Conservation (phyloP, 2,329 filamentous ascomycete genomes). For the Epichloe sp. region DNA sequence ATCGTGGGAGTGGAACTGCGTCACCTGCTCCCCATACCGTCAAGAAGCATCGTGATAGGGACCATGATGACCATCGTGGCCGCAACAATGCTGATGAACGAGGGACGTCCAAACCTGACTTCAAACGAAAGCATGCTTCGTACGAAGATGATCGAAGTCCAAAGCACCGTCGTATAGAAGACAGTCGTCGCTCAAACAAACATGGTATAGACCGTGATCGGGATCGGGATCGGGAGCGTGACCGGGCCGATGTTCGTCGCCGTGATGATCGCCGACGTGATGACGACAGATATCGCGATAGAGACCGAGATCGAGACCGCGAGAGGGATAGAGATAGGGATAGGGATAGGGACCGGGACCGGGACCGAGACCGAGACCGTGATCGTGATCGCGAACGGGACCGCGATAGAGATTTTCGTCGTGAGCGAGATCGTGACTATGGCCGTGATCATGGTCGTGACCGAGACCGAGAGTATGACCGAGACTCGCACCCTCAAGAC, state of each 20-base stretch:
- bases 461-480: constrained; percentile 12
- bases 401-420: constrained; percentile 11
- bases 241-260: constrained; percentile 6
- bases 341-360: constrained; percentile 5
- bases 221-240: background rate
- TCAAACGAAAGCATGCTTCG: constrained; percentile 48
- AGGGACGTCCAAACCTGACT: constrained; percentile 37
- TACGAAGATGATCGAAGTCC: constrained; percentile 29
- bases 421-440: constrained; percentile 12
- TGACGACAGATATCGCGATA: constrained; percentile 12
- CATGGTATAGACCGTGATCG: constrained; percentile 25
- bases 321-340: background rate
- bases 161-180: constrained; percentile 30
- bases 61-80: constrained; percentile 38
- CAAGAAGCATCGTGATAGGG: constrained; percentile 34
- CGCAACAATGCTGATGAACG: constrained; percentile 39
- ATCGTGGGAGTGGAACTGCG: constrained; percentile 52
- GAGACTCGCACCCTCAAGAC: constrained; percentile 21
- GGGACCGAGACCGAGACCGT: constrained; percentile 5
- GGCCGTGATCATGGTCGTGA: constrained; percentile 13
- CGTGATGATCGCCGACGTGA: constrained; percentile 9
- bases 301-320: constrained; percentile 10
- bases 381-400: constrained; percentile 10
- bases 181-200: constrained; percentile 24
- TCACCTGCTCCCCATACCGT: constrained; percentile 49